Evolutionary conservation across 2,329 filamentous ascomycete species (phyloP).

Genomic region (Claviceps maximensis): DNA sequence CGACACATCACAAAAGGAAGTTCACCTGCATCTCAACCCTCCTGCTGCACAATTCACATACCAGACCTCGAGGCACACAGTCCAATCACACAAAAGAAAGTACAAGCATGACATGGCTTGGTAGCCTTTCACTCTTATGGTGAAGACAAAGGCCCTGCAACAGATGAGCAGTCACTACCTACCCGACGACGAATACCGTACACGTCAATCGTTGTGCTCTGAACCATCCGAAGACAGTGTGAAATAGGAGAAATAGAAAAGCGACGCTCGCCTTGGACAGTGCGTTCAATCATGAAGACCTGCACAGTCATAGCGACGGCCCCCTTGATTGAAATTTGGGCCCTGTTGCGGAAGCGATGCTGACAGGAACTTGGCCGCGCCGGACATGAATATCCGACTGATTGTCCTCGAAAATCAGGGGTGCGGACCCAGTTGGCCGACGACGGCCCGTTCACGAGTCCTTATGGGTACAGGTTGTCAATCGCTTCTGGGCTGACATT

Average conservation of each 20-base stretch:
- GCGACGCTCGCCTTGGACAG: background rate
- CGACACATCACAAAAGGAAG: conserved; percentile 5
- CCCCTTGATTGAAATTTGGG: background rate
- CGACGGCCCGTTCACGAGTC: background rate
- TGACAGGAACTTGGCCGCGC: background rate
- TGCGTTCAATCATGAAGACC: background rate
- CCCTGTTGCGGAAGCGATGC: no score
- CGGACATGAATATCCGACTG: background rate
- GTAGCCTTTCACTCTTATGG: background rate
- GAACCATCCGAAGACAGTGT: background rate
- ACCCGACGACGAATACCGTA: background rate
- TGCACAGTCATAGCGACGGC: background rate
- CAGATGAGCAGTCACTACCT: background rate
- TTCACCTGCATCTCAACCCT: background rate
- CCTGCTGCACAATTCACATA: background rate
- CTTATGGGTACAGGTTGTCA: background rate
- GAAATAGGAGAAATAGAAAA: background rate
- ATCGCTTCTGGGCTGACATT: no score
- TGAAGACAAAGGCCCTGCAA: background rate
- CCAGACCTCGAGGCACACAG: background rate
- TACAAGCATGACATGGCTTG: background rate
- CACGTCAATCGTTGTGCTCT: background rate
- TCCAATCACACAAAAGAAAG: conserved; percentile 1
- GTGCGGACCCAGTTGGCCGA: background rate
- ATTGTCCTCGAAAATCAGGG: background rate